Percentiles rank a stretch among this genome's conserved stretches.
These are phyloP conservation scores for Scytalidium sp. DNA, from an alignment of 2,329 filamentous ascomycete genomes.

Conservation along the genomic window DNA sequence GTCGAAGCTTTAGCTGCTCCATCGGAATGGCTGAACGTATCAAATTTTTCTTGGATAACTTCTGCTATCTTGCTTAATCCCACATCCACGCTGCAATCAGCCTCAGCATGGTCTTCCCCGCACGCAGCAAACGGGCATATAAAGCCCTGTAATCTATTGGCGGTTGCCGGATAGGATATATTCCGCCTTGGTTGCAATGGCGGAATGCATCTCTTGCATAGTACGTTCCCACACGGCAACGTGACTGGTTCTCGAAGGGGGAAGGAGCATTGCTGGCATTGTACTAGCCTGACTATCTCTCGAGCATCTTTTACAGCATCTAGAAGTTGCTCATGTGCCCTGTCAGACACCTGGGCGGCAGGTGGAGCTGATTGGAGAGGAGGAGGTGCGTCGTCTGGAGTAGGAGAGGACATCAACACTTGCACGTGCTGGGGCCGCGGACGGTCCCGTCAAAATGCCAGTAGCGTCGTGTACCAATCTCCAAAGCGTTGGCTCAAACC, in stretches of 20 bases:
- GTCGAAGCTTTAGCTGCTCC: conserved; percentile 36
- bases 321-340: conserved; percentile 25
- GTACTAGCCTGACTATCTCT: conserved; percentile 68
- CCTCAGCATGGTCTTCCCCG: conserved; percentile 67
- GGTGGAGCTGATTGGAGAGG: conserved; percentile 9
- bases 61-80: conserved; percentile 70
- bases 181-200: conserved; percentile 59
- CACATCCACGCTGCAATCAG: conserved; percentile 76
- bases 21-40: conserved; percentile 31
- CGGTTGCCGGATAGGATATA: conserved; percentile 73
- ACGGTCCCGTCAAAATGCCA: no score
- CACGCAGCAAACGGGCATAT: conserved; percentile 70
- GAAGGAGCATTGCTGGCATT: conserved; percentile 72
- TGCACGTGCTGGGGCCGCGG: conserved; percentile 10
- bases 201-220: conserved; percentile 76
- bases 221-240: conserved; percentile 75
- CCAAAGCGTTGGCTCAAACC: background rate
- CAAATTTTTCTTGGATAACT: conserved; percentile 52
- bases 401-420: conserved; percentile 19
- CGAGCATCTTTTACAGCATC: conserved; percentile 54
- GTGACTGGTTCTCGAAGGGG: conserved; percentile 68
- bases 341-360: background rate
- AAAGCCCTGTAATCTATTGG: conserved; percentile 67
- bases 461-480: no score
- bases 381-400: conserved; percentile 14